phyloP scores from a whole-genome alignment of 805 yeast genomes.

The Barnettozyma botsteinii region DNA sequence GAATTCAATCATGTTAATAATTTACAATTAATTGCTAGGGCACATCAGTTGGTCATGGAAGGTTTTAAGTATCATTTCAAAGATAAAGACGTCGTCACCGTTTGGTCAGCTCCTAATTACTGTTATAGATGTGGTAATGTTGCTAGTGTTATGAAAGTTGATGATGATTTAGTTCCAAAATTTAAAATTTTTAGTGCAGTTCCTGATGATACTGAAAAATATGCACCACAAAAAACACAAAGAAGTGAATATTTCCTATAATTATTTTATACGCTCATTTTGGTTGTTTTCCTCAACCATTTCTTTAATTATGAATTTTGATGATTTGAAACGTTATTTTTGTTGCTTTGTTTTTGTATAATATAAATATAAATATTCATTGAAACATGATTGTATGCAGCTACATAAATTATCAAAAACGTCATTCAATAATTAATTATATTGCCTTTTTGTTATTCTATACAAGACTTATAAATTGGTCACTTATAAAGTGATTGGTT shows the following conservation, averaged over 20 bases:
- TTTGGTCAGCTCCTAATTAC: constrained; percentile 96
- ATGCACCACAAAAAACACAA: constrained; percentile 30
- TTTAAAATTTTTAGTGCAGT: constrained; percentile 95
- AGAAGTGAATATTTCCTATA: constrained; percentile 30
- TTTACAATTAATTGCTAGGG: constrained; percentile 83
- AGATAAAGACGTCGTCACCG: constrained; percentile 94
- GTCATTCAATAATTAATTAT: too few species aligned
- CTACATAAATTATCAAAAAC: too few species aligned
- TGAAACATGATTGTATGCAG: too few species aligned
- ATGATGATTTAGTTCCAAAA: constrained; percentile 77
- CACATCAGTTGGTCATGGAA: constrained; percentile 98
- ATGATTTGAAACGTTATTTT: constrained; percentile 6
- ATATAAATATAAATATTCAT: background rate
- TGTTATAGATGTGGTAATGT: constrained; percentile 98
- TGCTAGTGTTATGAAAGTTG: constrained; percentile 96
- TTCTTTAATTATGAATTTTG: constrained; percentile 4
- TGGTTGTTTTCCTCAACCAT: background rate
- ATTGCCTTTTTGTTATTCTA: background rate
- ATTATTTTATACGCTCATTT: background rate
- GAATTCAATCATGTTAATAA: constrained; percentile 96
- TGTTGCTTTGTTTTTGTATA: background rate
- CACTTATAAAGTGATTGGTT: constrained; percentile 31
- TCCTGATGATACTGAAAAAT: constrained; percentile 58
- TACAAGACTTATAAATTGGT: background rate
- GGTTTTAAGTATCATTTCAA: constrained; percentile 96